Conservation (phyloP, 2,329 filamentous ascomycete genomes). For the Xylariaceae sp. region DNA sequence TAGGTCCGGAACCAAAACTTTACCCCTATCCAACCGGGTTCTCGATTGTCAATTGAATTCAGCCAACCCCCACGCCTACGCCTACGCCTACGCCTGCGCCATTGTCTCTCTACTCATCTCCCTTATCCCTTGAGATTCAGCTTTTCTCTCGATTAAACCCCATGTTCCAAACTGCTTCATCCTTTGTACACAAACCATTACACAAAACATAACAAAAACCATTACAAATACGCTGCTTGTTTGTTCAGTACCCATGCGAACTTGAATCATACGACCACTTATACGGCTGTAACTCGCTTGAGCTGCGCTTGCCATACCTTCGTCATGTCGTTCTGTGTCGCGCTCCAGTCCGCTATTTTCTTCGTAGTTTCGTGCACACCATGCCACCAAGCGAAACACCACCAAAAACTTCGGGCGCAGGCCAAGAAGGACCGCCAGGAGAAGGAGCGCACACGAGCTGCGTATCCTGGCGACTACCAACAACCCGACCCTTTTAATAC, state of each 20-base stretch:
- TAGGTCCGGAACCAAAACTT: too few relatives aligned
- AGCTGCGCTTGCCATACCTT: not conserved
- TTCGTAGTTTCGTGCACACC: slow-evolving; percentile 79
- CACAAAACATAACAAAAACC: too few relatives aligned
- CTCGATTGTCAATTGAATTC: too few relatives aligned
- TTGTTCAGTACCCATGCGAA: too few relatives aligned
- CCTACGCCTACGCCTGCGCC: too few relatives aligned
- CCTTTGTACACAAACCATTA: too few relatives aligned
- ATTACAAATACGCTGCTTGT: not conserved
- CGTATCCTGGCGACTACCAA: slow-evolving; percentile 75
- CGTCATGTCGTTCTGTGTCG: slow-evolving; percentile 60
- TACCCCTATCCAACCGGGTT: too few relatives aligned
- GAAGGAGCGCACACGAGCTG: slow-evolving; percentile 67
- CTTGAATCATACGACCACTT: not conserved
- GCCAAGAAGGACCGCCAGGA: slow-evolving; percentile 71
- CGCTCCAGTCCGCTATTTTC: slow-evolving; percentile 78
- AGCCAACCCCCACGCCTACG: too few relatives aligned
- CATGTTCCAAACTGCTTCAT: too few relatives aligned
- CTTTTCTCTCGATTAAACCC: too few relatives aligned
- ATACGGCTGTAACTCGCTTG: not conserved
- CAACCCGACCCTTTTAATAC: slow-evolving; percentile 85
- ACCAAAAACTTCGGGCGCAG: slow-evolving; percentile 72
- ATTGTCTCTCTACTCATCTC: too few relatives aligned
- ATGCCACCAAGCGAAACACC: slow-evolving; percentile 74
- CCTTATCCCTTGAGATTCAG: too few relatives aligned